Evolutionary conservation across 2,329 filamentous ascomycete species (phyloP).

Genomic region (Simplicillium sp.): DNA sequence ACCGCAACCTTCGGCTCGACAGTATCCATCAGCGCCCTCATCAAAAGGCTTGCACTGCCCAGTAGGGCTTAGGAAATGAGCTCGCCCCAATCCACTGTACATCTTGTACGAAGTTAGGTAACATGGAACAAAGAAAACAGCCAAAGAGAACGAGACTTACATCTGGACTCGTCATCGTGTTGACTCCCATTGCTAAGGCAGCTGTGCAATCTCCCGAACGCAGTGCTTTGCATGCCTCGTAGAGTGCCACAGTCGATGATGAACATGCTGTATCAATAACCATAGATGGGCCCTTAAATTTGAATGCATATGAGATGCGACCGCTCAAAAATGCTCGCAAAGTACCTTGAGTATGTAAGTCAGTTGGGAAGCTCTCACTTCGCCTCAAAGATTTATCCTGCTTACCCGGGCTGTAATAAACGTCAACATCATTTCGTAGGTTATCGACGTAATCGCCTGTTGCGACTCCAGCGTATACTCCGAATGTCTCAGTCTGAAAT

Average conservation of each 20-base stretch:
- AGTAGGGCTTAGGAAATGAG: constrained; percentile 14
- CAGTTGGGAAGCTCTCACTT: constrained; percentile 9
- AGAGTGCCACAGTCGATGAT: constrained; percentile 22
- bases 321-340: constrained; percentile 21
- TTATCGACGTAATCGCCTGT: constrained; percentile 16
- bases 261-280: constrained; percentile 28
- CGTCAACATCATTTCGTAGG: not conserved
- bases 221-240: constrained; percentile 19
- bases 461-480: constrained; percentile 15
- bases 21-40: constrained; percentile 33
- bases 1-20: constrained; percentile 35
- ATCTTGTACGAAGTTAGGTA: no score
- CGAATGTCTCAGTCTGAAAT: constrained; percentile 9
- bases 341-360: constrained; percentile 23
- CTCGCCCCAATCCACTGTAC: constrained; percentile 9
- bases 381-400: no score
- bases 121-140: not conserved
- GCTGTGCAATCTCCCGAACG: constrained; percentile 18
- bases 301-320: constrained; percentile 23
- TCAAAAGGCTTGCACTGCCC: constrained; percentile 18
- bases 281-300: constrained; percentile 23
- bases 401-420: not conserved
- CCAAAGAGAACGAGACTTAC: not conserved
- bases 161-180: constrained; percentile 18
- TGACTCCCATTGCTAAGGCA: constrained; percentile 27